Percentiles rank a stretch among this genome's conserved stretches.
These are phyloP conservation scores for Gaeumannomyces sp. DNA, from an alignment of 2,329 filamentous ascomycete species.

Conservation along the genomic window DNA sequence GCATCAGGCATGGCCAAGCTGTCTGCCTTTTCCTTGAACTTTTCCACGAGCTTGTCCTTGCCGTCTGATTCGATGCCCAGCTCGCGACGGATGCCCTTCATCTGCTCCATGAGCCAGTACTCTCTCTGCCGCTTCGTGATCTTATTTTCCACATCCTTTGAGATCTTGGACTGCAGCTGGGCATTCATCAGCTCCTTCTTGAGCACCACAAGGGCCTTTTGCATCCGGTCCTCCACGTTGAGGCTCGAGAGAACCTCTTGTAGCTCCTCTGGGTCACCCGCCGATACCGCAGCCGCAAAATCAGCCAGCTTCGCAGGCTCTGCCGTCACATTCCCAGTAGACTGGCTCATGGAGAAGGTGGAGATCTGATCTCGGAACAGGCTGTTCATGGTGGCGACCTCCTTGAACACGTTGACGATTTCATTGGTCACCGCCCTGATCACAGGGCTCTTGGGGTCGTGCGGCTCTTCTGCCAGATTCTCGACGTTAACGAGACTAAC, in stretches of 20 bases:
- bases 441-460: constrained; percentile 82
- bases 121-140: constrained; percentile 96
- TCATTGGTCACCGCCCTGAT: constrained; percentile 92
- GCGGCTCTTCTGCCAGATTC: constrained; percentile 81
- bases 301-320: constrained; percentile 94
- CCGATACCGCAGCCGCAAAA: constrained; percentile 95
- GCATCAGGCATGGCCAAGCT: constrained; percentile 96
- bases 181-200: constrained; percentile 99
- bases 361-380: constrained; percentile 97
- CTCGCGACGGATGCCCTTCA: constrained; percentile 96
- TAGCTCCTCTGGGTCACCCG: constrained; percentile 83
- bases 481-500: constrained; percentile 95
- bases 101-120: constrained; percentile 99
- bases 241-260: constrained; percentile 86
- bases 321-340: constrained; percentile 87
- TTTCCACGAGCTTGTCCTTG: constrained; percentile 96
- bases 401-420: constrained; percentile 98
- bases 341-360: constrained; percentile 93
- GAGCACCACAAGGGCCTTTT: constrained; percentile 83
- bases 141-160: constrained; percentile 94
- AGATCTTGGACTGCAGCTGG: constrained; percentile 92
- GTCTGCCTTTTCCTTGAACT: constrained; percentile 89
- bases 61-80: constrained; percentile 95
- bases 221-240: constrained; percentile 86
- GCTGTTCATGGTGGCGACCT: constrained; percentile 88